Percentiles rank a stretch among this genome's conserved stretches.
Evolutionary conservation across 352 stramenopile genomes (phyloP).

Genomic region (Pythium utonaiense): DNA sequence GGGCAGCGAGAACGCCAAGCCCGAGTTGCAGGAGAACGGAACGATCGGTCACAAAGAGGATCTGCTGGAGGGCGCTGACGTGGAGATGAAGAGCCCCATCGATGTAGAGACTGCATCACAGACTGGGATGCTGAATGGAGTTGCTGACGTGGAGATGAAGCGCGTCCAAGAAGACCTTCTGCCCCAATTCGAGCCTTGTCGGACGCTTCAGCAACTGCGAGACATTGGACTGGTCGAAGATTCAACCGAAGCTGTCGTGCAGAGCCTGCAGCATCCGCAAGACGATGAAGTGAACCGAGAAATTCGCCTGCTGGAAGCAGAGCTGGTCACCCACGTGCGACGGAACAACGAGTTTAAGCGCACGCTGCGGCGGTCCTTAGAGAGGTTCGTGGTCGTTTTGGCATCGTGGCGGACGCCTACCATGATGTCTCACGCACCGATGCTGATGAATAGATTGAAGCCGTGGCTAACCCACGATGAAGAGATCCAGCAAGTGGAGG

Average conservation of each 20-base stretch:
- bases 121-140: neutral
- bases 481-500: constrained; percentile 44
- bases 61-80: neutral
- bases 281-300: constrained; percentile 69
- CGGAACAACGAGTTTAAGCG: constrained; percentile 63
- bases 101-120: neutral
- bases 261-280: constrained; percentile 25
- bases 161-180: neutral
- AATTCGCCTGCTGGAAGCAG: constrained; percentile 47
- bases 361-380: constrained; percentile 45
- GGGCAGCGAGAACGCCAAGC: neutral
- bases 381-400: constrained; percentile 30
- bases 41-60: neutral
- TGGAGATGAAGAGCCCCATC: neutral
- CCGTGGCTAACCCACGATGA: constrained; percentile 57
- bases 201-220: constrained; percentile 19
- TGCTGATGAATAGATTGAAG: constrained; percentile 38
- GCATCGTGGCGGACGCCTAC: neutral
- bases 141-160: neutral
- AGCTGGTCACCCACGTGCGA: constrained; percentile 37
- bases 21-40: neutral
- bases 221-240: constrained; percentile 53
- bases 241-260: constrained; percentile 21
- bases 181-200: neutral
- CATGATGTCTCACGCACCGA: constrained; percentile 1